Conservation (phyloP, 805 yeast species). For the Yarrowia deformans region DNA sequence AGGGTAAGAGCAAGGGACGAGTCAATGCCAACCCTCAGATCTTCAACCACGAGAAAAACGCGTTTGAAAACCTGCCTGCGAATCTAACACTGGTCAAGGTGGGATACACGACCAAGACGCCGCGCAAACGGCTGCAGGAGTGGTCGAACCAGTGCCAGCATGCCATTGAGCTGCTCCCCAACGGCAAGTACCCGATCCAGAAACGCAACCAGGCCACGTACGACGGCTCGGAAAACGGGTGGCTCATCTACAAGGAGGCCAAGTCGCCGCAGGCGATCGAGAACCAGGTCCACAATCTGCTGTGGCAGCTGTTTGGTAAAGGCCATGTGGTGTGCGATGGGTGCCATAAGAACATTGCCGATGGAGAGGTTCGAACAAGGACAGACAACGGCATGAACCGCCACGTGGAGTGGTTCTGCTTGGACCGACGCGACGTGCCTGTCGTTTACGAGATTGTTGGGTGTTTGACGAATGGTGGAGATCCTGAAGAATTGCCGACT, state of each 20-base stretch:
- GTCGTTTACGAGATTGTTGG: conserved; percentile 30
- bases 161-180: conserved; percentile 42
- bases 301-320: conserved; percentile 45
- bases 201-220: conserved; percentile 33
- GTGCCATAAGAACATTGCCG: conserved; percentile 42
- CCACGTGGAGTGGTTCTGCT: conserved; percentile 48
- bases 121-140: conserved; percentile 46
- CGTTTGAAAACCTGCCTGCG: conserved; percentile 41
- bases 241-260: conserved; percentile 44
- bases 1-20: conserved; percentile 30
- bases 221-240: conserved; percentile 43
- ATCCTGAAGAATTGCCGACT: conserved; percentile 15
- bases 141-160: conserved; percentile 48
- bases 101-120: conserved; percentile 47
- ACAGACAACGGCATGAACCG: conserved; percentile 21
- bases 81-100: conserved; percentile 46
- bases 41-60: conserved; percentile 41
- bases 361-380: background rate
- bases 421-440: conserved; percentile 20
- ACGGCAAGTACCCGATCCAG: conserved; percentile 40
- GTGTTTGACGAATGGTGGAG: conserved; percentile 21
- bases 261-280: conserved; percentile 44
- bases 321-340: conserved; percentile 49
- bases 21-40: conserved; percentile 45
- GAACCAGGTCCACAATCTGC: conserved; percentile 43